Percentiles rank a stretch among this genome's conserved stretches.
Conservation (phyloP, 2,329 filamentous ascomycete species). For the Penicillium carneum region DNA sequence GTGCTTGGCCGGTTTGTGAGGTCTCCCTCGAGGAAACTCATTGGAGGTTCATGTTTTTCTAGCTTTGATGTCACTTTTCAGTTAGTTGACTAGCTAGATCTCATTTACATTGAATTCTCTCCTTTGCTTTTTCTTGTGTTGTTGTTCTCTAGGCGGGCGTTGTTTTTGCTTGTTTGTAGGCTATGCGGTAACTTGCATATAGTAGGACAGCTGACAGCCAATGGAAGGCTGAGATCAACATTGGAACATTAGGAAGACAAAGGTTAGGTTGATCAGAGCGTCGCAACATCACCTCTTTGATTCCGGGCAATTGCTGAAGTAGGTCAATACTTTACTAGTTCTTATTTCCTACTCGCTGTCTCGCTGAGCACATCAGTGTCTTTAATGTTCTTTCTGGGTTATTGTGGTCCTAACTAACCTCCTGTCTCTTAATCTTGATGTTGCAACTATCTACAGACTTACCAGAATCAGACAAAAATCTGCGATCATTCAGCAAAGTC, state of each 20-base stretch:
- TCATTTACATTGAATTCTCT: background rate
- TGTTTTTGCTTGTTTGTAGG: background rate
- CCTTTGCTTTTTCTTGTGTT: background rate
- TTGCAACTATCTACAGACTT: background rate
- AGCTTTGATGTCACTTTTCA: background rate
- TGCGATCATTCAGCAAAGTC: background rate
- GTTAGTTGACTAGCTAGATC: slow-evolving; percentile 1
- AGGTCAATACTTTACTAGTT: background rate
- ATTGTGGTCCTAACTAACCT: background rate
- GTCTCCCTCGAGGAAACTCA: background rate
- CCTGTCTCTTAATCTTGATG: background rate
- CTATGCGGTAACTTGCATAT: slow-evolving; percentile 2
- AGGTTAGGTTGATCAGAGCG: background rate
- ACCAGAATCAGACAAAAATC: background rate
- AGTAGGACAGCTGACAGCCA: background rate
- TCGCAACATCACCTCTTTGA: background rate
- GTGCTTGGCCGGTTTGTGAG: background rate
- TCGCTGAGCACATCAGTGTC: background rate
- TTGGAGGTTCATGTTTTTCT: background rate
- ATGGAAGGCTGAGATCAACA: background rate
- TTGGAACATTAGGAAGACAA: background rate
- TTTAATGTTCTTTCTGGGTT: background rate
- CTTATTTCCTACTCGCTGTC: background rate
- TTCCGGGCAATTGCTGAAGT: background rate
- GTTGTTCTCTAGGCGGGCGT: background rate